Base-by-base conservation (phyloP, 2,329 filamentous ascomycete genomes). In the Bipolaris gigantea region DNA sequence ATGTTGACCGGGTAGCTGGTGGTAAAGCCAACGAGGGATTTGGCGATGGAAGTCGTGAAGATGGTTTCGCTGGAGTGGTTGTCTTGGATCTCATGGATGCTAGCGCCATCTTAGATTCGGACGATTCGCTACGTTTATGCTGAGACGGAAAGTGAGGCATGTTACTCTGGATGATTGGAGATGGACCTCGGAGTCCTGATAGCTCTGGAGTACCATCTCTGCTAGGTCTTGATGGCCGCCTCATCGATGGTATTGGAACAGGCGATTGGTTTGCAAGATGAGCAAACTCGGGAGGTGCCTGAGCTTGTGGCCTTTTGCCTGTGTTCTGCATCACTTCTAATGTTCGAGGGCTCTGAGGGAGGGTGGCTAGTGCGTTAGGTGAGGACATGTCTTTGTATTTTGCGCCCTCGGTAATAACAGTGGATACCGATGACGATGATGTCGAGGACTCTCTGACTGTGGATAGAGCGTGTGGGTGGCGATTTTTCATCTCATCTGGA, bases 401-500 rank as follows among this genome's bases (percentile, higher is more conserved):
- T 56, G 71, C 79, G 11, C 79, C 79, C 21, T 78, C 80, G 15
- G 77, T 81, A 32, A 85, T 81, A 8, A 89, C 82, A 2, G 86
- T 89, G 6, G 87, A 89, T 56, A 83, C 84, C 5, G 87, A 89
- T 0, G 88, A 90, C 0, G 88, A 90, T 1, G 88, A 91, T 19
- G 82, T 88, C 5, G 85, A 77, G 1, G 87, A 87, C 67, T 92
- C 89, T 50, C 86, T 81, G 5, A 90, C 84, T 5, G 84, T 81
- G 33, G 86, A 81, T 34, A 91, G 78, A 4, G 83, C 84, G 55
- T 83, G 80, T 10, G 80, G 78, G 41, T 86, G 82, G 21, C 77
- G 72, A 32, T 72, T 71, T 35, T 75, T 73, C 13, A 74, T 68
- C 19, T 80, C 81, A n/a, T 79, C 68, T 75, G 80, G 83, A 19